phyloP scores from a whole-genome alignment of 176 grass and related monocot species.

The Alopecurus myosuroides region DNA sequence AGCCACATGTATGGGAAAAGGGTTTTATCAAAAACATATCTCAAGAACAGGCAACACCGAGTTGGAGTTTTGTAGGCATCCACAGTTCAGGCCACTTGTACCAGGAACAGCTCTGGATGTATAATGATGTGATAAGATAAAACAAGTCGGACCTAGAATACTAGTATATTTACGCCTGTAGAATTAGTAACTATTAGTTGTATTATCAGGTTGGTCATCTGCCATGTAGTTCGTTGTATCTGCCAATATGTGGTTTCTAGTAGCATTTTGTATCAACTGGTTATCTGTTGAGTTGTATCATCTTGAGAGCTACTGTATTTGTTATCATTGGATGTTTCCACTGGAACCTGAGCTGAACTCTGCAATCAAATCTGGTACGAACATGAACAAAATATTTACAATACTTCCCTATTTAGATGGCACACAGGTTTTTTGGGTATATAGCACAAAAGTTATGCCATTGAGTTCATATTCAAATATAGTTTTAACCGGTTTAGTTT shows the following conservation, averaged over 20 bases:
- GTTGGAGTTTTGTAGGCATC: conserved; percentile 5
- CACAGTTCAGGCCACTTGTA: neutral
- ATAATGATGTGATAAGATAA: conserved; percentile 18
- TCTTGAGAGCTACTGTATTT: neutral
- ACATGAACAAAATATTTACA: neutral
- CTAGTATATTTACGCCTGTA: conserved; percentile 19
- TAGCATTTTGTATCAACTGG: conserved; percentile 30
- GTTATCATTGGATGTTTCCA: neutral
- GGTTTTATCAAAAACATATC: conserved; percentile 53
- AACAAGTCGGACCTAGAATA: neutral
- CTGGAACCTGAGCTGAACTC: neutral
- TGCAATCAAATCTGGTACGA: neutral
- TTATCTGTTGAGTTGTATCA: conserved; percentile 20
- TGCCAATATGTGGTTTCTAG: conserved; percentile 16
- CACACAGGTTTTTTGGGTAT: no score
- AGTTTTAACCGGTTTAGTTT: no score
- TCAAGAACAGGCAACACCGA: conserved; percentile 54
- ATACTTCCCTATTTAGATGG: no score
- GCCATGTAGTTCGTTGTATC: conserved; percentile 24
- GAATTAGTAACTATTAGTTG: neutral
- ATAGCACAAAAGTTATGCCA: no score
- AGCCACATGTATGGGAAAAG: conserved; percentile 56
- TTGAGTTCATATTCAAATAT: no score
- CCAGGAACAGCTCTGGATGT: conserved; percentile 1
- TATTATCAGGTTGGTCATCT: neutral